Percentiles rank a stretch among this genome's conserved stretches.
phyloP scores from a whole-genome alignment of 129 eudicot species.

The Flaveria linearis region DNA sequence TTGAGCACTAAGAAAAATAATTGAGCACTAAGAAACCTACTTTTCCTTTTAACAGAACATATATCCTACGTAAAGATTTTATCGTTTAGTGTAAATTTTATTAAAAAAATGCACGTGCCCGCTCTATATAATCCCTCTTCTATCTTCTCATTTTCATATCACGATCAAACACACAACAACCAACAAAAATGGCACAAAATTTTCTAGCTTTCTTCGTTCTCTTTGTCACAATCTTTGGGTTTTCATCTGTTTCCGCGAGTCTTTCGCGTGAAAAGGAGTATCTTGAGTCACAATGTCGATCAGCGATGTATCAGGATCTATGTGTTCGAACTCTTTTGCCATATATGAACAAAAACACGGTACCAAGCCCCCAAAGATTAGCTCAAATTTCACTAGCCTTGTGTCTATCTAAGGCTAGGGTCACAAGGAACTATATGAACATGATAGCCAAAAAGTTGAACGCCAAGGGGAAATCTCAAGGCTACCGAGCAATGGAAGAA shows the following conservation, averaged over 20 bases:
- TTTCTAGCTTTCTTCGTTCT: slow-evolving; percentile 24
- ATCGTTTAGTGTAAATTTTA: not conserved
- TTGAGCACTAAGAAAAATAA: too few relatives aligned
- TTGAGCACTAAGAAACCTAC: too few relatives aligned
- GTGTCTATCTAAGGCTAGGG: slow-evolving; percentile 46
- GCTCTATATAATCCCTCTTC: slow-evolving; percentile 29
- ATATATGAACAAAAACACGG: slow-evolving; percentile 20
- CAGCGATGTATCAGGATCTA: slow-evolving; percentile 49
- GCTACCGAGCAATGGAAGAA: slow-evolving; percentile 43
- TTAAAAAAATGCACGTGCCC: not conserved
- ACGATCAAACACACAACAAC: not conserved
- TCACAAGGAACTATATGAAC: slow-evolving; percentile 37
- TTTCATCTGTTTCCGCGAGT: slow-evolving; percentile 28
- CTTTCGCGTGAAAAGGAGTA: slow-evolving; percentile 51
- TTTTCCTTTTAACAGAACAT: too few relatives aligned
- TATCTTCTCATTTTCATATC: slow-evolving; percentile 9
- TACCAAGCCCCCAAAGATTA: slow-evolving; percentile 43
- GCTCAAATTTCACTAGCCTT: slow-evolving; percentile 60
- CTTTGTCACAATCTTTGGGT: slow-evolving; percentile 38
- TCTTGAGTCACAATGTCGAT: slow-evolving; percentile 45
- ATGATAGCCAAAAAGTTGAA: slow-evolving; percentile 32
- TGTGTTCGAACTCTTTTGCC: slow-evolving; percentile 45
- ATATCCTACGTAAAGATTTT: not conserved
- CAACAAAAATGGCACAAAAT: slow-evolving; percentile 35
- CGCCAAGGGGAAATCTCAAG: slow-evolving; percentile 26